A percentile compares a stretch with the other conserved stretches of the same genome.
These are phyloP conservation scores for Pseudozyma flocculosa DNA, from an alignment of 1,284 basidiomycete species.

Conservation along the genomic window DNA sequence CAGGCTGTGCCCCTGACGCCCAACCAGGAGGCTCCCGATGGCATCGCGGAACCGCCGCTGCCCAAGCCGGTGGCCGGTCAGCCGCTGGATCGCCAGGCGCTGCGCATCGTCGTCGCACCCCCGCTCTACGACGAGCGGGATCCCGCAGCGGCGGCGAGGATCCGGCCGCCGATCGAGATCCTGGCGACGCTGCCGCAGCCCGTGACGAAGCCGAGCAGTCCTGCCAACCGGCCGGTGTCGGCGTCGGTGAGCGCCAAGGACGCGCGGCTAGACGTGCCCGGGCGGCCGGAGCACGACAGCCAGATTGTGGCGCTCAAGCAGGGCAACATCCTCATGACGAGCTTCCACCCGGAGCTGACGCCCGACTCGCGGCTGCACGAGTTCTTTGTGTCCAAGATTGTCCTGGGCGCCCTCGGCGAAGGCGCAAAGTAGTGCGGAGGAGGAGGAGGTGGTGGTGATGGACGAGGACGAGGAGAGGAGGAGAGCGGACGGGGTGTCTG, in stretches of 20 bases:
- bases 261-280: conserved; percentile 13
- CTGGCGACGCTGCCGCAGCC: conserved; percentile 72
- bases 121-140: conserved; percentile 30
- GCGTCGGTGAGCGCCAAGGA: conserved; percentile 12
- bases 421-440: too few species aligned
- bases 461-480: too few species aligned
- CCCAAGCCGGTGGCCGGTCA: conserved; percentile 9
- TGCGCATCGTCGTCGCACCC: conserved; percentile 35
- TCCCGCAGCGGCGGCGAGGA: conserved; percentile 11
- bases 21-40: conserved; percentile 2
- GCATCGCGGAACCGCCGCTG: conserved; percentile 7
- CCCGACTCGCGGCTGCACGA: conserved; percentile 84
- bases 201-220: conserved; percentile 59
- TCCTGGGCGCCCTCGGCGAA: conserved; percentile 5
- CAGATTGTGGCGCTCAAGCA: conserved; percentile 83
- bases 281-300: conserved; percentile 57
- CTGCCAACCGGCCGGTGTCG: conserved; percentile 14
- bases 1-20: conserved; percentile 16
- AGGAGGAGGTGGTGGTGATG: too few species aligned
- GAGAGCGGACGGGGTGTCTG: too few species aligned
- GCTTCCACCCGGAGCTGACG: conserved; percentile 93
- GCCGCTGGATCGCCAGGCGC: conserved; percentile 4
- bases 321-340: conserved; percentile 80
- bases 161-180: conserved; percentile 60
- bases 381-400: conserved; percentile 66